phyloP scores from a whole-genome alignment of 2,329 filamentous ascomycete genomes.

The Paecilomyces sp. region DNA sequence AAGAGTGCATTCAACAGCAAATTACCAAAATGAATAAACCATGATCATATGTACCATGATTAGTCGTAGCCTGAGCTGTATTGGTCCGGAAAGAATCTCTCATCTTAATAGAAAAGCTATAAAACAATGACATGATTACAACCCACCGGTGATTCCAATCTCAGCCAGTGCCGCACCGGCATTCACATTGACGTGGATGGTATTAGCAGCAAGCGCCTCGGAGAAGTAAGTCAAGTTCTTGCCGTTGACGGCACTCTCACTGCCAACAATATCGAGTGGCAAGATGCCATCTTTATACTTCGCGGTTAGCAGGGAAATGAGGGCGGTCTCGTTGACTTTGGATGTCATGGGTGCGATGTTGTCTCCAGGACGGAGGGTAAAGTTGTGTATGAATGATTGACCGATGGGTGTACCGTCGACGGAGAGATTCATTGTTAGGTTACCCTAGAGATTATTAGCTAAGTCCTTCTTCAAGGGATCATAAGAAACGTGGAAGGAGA shows the following conservation, averaged over 20 bases:
- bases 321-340: conserved; percentile 37
- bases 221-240: conserved; percentile 49
- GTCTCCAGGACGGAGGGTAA: conserved; percentile 48
- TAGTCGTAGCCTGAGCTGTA: too few species aligned
- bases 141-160: conserved; percentile 6
- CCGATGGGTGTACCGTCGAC: conserved; percentile 44
- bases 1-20: too few species aligned
- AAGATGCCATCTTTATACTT: conserved; percentile 42
- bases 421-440: conserved; percentile 49
- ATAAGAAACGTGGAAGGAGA: not conserved
- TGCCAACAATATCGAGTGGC: conserved; percentile 45
- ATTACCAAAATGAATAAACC: too few species aligned
- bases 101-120: not conserved
- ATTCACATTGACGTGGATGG: conserved; percentile 41
- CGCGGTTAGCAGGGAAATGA: conserved; percentile 21
- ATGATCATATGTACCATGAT: too few species aligned
- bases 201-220: conserved; percentile 42
- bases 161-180: conserved; percentile 24
- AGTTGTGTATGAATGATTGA: conserved; percentile 41
- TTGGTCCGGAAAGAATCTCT: not conserved
- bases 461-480: too few species aligned
- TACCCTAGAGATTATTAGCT: conserved; percentile 31
- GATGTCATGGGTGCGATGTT: conserved; percentile 47
- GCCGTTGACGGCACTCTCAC: conserved; percentile 41
- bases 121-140: too few species aligned